Evolutionary conservation across 2,329 filamentous ascomycete species (phyloP), one percentile per base, ranked within the genome.

Genomic region (Thielaviopsis cerberus): DNA sequence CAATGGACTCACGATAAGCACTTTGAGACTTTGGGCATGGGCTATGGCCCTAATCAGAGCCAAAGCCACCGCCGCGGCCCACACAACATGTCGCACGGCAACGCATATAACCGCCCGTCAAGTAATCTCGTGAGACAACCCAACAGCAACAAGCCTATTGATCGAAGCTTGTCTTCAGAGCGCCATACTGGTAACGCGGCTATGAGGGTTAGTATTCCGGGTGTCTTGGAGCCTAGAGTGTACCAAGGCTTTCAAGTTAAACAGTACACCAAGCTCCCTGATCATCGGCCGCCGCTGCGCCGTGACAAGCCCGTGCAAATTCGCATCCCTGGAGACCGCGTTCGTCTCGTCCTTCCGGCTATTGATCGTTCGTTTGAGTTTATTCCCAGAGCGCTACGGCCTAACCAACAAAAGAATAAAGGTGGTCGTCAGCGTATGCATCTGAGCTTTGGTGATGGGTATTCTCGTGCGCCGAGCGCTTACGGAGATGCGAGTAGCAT

Each of bases 1-100:
- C 85, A 80, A 51, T 97, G 92, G 92, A 82, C 88, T 63, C 92
- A 98, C 69, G 92, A 98, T 69, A 88, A 97, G 72, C 92, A 97
- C 70, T 88, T 62, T 74, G 76, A 34, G 64, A 62, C 66, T 68
- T 62, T 64, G 65, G 70, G 59, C 71, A 70, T 54, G 71, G 72
- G 59, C 70, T 74, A 66, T 70, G 57, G 66, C 71, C 52, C 67
- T 71, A 30, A 67, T 70, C 48, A 52, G 10, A 34, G 37, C 15
- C 54, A 61, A 37, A 53, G 45, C 26, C 45, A 54, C 2, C 5
- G 15, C 34, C 34, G 34, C 34, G 34, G 34, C 15, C 34, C 34
- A 17, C 34, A 41, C n/a, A 13, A 41, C n/a, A 41, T 41, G 15
- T 3, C 34, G 34, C 34, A 52, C 50, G 25, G 50, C 6, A 24